Base-by-base conservation (phyloP, 331 rosid species). In the Spiraea crenata region DNA sequence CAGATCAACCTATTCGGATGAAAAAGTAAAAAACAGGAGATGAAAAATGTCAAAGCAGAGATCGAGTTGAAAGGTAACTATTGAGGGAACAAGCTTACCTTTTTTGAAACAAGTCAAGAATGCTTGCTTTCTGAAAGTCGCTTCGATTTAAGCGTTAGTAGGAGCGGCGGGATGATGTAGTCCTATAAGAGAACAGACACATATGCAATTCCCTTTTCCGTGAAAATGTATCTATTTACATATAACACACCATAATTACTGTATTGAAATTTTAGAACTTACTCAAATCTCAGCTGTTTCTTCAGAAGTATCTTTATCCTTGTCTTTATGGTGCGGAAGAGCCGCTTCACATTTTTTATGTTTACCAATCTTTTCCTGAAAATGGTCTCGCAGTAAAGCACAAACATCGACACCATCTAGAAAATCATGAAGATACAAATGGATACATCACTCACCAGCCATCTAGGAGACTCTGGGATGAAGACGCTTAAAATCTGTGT, bases 381-480 rank as follows among this genome's bases (percentile, higher is more conserved):
- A 70, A 72, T 47, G 55, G 48, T 57, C 74, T 62, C 60, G 67
- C 46, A 75, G 66, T 63, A 39, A 62, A 70, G 20, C 50, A 50
- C 51, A 77, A 72, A 48, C 51, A 17, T 72, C 42, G 50, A 65
- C 47, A 58, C 19, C 2, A 59, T 73, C 20, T n/a, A 45, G 54
- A 47, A 45, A 55, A 54, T 49, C 9, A 11, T 16, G 5, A 45
- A 25, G 35, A 48, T 1, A 52, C 7, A n/a, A 73, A 37, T 61
- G 51, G 20, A 41, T 41, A 51, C 31, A 55, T 63, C 25, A 79
- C 91, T 88, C 64, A 88, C 96, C 85, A 86, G 83, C 95, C 95
- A 90, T 79, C 95, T 88, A 34, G 97, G 97, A 54, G 95, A 91
- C 79, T 91, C 86, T 5, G 86, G 91, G 66, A 91, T 83, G 76